Base-by-base conservation (phyloP, 192 early-diverging fungal species). In the Podila epicladia region DNA sequence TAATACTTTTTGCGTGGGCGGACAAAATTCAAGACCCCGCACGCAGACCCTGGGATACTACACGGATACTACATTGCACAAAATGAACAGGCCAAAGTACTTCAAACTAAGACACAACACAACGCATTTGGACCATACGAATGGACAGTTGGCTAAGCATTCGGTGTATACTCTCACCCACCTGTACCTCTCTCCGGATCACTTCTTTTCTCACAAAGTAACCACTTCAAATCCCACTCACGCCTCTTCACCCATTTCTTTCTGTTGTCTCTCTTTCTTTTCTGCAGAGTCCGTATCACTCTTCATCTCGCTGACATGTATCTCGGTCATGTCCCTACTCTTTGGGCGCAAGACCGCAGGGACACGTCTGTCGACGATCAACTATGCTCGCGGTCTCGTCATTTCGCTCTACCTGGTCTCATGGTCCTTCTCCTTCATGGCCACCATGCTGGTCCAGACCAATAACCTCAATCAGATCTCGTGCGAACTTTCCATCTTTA, bases 341-440 rank as follows among this genome's bases (percentile, higher is more conserved):
- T 60, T 60, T 60, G 58, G 58, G 8, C 58, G 58, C 12, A 60
- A 60, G 58, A 60, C 58, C n/a, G 58, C 58, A 60, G 58, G 58
- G 58, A 60, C 58, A 60, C 22, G 29, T 19, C 58, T 60, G 58
- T 24, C 26, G 28, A 60, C 58, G 13, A 60, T 60, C 26, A 85
- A 69, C 33, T 85, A 85, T 70, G 82, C 82, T 20, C 82, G 76
- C 2, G 26, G 74, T 22, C 33, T 83, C 5, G 77, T 86, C 9
- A 62, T 83, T 0, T 48, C 75, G 0, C 28, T 86, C 3, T 83
- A 86, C 35, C 41, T 64, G 2, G 48, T 32, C 13, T 82, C 82
- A 32, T 86, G 85, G 82, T 58, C 77, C 0, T 86, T 86, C 59
- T 38, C 82, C 19, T 57, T 62, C 22, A 67, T 69, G 4, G 68